These are phyloP conservation scores for Glomus cerebriforme DNA, from an alignment of 192 early-diverging fungal genomes.

Conservation along the genomic window DNA sequence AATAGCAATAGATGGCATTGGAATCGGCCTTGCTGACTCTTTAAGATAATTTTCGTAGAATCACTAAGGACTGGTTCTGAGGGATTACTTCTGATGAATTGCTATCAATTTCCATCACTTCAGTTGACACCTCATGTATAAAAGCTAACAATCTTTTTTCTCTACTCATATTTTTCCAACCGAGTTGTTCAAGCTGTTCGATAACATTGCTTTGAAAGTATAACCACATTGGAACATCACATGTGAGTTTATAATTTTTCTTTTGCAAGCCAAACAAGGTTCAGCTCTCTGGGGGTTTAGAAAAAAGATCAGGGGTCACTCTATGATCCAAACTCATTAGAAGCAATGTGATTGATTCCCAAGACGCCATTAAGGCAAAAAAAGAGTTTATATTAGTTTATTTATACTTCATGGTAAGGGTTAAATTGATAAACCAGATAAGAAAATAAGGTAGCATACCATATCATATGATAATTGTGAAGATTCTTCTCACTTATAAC, in stretches of 20 bases:
- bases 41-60: constrained; percentile 6
- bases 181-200: constrained; percentile 3
- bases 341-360: constrained; percentile 12
- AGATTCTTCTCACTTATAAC: not conserved
- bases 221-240: constrained; percentile 23
- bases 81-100: constrained; percentile 4
- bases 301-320: constrained; percentile 21
- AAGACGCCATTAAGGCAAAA: constrained; percentile 1
- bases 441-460: constrained; percentile 6
- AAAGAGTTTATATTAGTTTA: not conserved
- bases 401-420: constrained; percentile 13
- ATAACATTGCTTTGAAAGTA: constrained; percentile 12
- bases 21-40: constrained; percentile 3
- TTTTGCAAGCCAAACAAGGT: constrained; percentile 26
- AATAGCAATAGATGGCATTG: constrained; percentile 13
- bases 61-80: not conserved
- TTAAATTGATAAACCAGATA: not conserved
- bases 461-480: constrained; percentile 8
- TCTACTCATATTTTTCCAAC: constrained; percentile 12
- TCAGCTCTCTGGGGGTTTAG: constrained; percentile 21
- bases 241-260: constrained; percentile 23
- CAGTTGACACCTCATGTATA: constrained; percentile 17
- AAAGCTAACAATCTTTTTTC: constrained; percentile 14
- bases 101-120: constrained; percentile 6
- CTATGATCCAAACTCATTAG: constrained; percentile 23